phyloP scores from a whole-genome alignment of 139 green algal genomes.

The Coccomyxa sp. region DNA sequence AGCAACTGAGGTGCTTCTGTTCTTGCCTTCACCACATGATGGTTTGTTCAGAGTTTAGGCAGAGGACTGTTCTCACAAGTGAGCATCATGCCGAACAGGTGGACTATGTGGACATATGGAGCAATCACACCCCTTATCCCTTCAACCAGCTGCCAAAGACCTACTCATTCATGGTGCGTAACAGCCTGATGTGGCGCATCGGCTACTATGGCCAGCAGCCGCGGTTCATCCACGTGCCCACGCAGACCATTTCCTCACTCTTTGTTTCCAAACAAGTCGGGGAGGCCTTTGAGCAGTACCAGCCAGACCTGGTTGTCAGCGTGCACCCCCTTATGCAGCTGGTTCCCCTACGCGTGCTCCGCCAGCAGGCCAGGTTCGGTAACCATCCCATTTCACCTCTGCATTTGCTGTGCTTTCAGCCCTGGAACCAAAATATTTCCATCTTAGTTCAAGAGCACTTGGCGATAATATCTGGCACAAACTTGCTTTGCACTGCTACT shows the following conservation, averaged over 20 bases:
- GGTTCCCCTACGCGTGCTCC: constrained; percentile 68
- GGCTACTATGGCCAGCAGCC: constrained; percentile 64
- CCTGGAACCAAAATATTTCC: no score
- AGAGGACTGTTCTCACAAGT: not conserved
- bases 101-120: constrained; percentile 92
- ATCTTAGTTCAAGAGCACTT: no score
- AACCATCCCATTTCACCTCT: not conserved
- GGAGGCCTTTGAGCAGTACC: constrained; percentile 57
- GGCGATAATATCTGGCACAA: no score
- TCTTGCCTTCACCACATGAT: no score
- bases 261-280: constrained; percentile 32
- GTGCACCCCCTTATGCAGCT: constrained; percentile 97
- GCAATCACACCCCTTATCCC: constrained; percentile 82
- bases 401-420: not conserved
- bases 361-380: constrained; percentile 27
- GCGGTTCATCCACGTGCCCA: constrained; percentile 64
- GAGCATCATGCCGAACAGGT: constrained; percentile 45
- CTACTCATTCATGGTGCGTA: constrained; percentile 90
- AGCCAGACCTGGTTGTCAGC: constrained; percentile 83
- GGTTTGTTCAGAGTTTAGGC: no score
- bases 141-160: constrained; percentile 84
- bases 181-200: constrained; percentile 72
- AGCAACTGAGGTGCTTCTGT: not conserved
- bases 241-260: constrained; percentile 36
- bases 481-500: no score